Evolutionary conservation across 441 rosid species (phyloP).

Genomic region (Mallotus repandus): DNA sequence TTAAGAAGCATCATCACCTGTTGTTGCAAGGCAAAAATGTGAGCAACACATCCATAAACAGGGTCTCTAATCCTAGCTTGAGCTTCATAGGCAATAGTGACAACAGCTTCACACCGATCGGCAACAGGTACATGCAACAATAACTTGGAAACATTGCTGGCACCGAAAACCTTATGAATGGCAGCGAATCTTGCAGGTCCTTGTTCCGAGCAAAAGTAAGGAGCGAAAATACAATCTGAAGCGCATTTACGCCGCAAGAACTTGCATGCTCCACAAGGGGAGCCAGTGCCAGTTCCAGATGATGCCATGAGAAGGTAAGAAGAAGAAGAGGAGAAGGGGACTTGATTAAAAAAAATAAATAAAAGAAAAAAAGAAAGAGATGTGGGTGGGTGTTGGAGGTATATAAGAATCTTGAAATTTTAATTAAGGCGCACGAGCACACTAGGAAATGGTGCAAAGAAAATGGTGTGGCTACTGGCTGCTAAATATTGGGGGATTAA

Average conservation of each 20-base stretch:
- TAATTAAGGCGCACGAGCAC: slow-evolving; percentile 56
- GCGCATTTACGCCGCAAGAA: slow-evolving; percentile 87
- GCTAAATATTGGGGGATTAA: slow-evolving; percentile 6
- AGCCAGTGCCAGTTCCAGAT: slow-evolving; percentile 47
- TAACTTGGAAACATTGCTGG: slow-evolving; percentile 84
- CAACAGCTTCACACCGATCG: slow-evolving; percentile 88
- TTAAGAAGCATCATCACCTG: slow-evolving; percentile 43
- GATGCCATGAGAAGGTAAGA: slow-evolving; percentile 42
- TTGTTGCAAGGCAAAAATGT: slow-evolving; percentile 81
- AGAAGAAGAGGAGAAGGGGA: not conserved
- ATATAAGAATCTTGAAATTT: slow-evolving; percentile 18
- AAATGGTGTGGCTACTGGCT: slow-evolving; percentile 10
- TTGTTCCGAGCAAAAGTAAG: slow-evolving; percentile 86
- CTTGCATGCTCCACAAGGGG: slow-evolving; percentile 98
- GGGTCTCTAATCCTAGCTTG: slow-evolving; percentile 91
- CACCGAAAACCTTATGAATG: slow-evolving; percentile 91
- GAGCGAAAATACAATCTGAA: slow-evolving; percentile 81
- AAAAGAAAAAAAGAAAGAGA: slow-evolving; percentile 12
- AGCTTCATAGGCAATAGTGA: slow-evolving; percentile 92
- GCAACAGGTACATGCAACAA: slow-evolving; percentile 72
- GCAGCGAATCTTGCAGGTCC: slow-evolving; percentile 90
- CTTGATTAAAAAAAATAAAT: not conserved
- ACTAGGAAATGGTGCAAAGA: slow-evolving; percentile 62
- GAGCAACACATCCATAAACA: slow-evolving; percentile 92
- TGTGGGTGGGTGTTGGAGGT: not conserved